phyloP scores from a whole-genome alignment of 352 stramenopile genomes.

The Blastocystis sp. region DNA sequence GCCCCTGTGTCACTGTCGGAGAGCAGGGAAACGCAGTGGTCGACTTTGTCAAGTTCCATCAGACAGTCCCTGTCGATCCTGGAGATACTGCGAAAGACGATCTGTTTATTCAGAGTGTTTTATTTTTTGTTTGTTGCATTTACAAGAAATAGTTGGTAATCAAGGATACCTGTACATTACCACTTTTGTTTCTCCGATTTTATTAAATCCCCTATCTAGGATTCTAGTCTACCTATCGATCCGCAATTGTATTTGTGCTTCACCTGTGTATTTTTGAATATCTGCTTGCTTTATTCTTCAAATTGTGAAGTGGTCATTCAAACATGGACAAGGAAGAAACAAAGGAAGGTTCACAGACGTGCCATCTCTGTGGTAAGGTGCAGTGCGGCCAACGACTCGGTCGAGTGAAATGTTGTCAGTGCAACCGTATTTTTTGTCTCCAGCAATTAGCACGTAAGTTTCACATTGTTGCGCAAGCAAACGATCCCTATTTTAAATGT shows the following conservation, averaged over 20 bases:
- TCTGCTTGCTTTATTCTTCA: neutral
- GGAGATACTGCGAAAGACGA: neutral
- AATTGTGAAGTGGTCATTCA: neutral
- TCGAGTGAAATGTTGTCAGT: constrained; percentile 35
- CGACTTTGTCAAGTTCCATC: constrained; percentile 81
- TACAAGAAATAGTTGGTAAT: neutral
- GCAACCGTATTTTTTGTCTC: constrained; percentile 53
- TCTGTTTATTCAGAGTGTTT: constrained; percentile 41
- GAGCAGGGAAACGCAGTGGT: constrained; percentile 75
- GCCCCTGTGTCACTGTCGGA: constrained; percentile 79
- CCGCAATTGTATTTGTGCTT: neutral
- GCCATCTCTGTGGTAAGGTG: constrained; percentile 57
- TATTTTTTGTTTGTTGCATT: neutral
- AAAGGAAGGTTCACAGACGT: constrained; percentile 54
- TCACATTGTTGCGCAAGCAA: constrained; percentile 8
- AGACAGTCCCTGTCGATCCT: constrained; percentile 67
- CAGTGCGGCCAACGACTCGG: constrained; percentile 49
- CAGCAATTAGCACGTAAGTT: constrained; percentile 45
- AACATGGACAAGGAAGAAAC: constrained; percentile 18
- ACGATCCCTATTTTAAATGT: constrained; percentile 61
- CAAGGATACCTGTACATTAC: neutral
- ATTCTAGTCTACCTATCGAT: neutral
- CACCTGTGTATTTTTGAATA: neutral
- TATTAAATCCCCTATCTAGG: neutral
- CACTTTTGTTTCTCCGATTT: neutral